Evolutionary conservation across 495 filamentous ascomycete species (phyloP).

Genomic region (Trichocladium uniseriatum): DNA sequence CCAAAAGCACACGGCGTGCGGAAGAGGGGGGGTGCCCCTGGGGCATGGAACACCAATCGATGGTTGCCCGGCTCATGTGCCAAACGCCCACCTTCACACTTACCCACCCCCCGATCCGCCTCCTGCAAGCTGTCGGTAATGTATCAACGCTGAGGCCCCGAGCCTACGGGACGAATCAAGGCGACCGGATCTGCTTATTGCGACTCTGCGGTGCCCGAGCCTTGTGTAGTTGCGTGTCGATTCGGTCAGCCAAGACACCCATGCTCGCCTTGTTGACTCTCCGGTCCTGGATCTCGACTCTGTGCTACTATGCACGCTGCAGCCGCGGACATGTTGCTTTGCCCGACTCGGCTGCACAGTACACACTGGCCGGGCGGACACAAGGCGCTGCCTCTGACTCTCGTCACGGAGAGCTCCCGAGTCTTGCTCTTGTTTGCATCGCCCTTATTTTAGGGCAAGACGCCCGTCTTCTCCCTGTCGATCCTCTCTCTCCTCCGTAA

Average conservation of each 20-base stretch:
- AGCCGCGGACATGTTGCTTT: slow-evolving; percentile 18
- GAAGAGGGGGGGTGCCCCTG: neutral
- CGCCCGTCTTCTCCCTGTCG: slow-evolving; percentile 2
- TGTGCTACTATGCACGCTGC: slow-evolving; percentile 20
- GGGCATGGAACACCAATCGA: slow-evolving; percentile 13
- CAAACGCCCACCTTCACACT: slow-evolving; percentile 2
- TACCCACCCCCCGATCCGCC: slow-evolving; percentile 9
- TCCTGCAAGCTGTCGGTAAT: slow-evolving; percentile 12
- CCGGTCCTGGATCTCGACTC: neutral
- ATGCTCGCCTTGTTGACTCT: neutral
- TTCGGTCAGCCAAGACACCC: neutral
- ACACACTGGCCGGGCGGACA: neutral
- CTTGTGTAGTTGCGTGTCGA: neutral
- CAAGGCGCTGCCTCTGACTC: neutral
- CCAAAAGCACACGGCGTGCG: slow-evolving; percentile 1
- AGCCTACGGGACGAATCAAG: slow-evolving; percentile 10
- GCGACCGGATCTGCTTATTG: slow-evolving; percentile 1
- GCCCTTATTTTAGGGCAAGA: slow-evolving; percentile 8
- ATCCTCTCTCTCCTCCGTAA: neutral
- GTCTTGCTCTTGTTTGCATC: neutral
- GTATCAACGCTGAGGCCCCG: slow-evolving; percentile 16
- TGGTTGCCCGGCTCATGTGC: slow-evolving; percentile 19
- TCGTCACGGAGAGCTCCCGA: slow-evolving; percentile 8
- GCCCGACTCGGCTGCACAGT: slow-evolving; percentile 16
- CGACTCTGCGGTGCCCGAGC: slow-evolving; percentile 1